Percentiles rank a stretch among this genome's conserved stretches.
These are phyloP conservation scores for Paecilomyces sp. DNA, from an alignment of 2,329 filamentous ascomycete species.

Conservation along the genomic window DNA sequence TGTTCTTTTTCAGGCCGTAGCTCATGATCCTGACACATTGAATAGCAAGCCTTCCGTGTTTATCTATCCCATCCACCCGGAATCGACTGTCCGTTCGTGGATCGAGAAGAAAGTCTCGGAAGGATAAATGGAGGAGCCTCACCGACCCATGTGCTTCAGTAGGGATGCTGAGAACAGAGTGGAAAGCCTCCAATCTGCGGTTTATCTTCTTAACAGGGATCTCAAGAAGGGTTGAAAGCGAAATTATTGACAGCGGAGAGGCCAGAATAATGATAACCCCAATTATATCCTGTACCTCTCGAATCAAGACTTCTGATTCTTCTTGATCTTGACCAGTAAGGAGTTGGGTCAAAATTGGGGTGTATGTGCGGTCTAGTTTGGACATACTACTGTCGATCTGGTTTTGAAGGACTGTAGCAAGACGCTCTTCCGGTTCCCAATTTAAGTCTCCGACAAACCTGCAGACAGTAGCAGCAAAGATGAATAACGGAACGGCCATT, in stretches of 20 bases:
- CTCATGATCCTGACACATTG: conserved; percentile 17
- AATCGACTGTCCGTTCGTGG: conserved; percentile 12
- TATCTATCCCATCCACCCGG: conserved; percentile 22
- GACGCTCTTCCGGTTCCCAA: conserved; percentile 7
- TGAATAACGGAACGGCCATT: conserved; percentile 24
- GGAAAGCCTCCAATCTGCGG: conserved; percentile 7
- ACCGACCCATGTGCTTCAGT: conserved; percentile 5
- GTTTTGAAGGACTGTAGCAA: conserved; percentile 7
- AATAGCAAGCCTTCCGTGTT: conserved; percentile 18
- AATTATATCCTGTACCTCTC: conserved; percentile 14
- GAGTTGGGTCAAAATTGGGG: conserved; percentile 15
- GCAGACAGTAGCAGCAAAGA: conserved; percentile 17
- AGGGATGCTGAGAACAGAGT: conserved; percentile 14
- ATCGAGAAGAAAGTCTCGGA: conserved; percentile 24
- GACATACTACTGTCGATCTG: conserved; percentile 5
- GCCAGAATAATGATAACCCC: conserved; percentile 15
- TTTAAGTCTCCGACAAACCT: conserved; percentile 14
- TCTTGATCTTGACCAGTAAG: conserved; percentile 5
- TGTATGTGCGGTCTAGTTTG: conserved; percentile 20
- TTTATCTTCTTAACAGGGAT: conserved; percentile 4
- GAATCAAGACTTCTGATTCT: conserved; percentile 5
- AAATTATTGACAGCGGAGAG: conserved; percentile 11
- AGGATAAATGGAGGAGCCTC: conserved; percentile 20
- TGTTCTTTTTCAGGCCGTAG: conserved; percentile 7
- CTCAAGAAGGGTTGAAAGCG: conserved; percentile 9